These are phyloP conservation scores for Otatea glauca DNA, from an alignment of 176 grass and related monocot genomes.

Conservation along the genomic window DNA sequence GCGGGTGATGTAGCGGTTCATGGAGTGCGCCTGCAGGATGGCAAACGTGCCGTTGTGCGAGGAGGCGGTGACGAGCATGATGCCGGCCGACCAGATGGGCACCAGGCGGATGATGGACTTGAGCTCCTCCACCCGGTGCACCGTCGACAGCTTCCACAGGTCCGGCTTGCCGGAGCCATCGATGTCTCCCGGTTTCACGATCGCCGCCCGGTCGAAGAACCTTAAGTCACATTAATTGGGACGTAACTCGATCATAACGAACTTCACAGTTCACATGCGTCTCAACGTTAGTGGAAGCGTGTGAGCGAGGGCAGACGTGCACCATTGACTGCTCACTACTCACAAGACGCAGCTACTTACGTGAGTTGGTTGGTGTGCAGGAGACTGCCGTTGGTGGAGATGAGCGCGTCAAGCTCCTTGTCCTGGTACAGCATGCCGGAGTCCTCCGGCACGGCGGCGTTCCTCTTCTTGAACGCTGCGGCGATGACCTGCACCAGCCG, in stretches of 20 bases:
- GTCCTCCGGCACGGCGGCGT: constrained; percentile 48
- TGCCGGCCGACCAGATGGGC: constrained; percentile 68
- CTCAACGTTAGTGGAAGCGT: neutral
- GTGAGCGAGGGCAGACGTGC: neutral
- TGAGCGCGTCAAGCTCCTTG: constrained; percentile 63
- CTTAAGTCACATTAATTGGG: neutral
- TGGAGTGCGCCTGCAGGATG: constrained; percentile 66
- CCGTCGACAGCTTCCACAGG: constrained; percentile 67
- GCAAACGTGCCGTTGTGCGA: constrained; percentile 47
- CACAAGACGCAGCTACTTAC: neutral
- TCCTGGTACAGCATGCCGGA: constrained; percentile 59
- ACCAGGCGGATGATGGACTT: constrained; percentile 74
- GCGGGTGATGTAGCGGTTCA: constrained; percentile 56
- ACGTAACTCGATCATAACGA: too few relatives aligned
- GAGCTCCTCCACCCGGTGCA: constrained; percentile 84
- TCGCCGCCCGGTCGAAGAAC: constrained; percentile 44
- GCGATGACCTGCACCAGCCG: constrained; percentile 48
- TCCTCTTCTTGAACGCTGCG: constrained; percentile 57
- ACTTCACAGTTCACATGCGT: too few relatives aligned
- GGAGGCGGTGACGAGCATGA: constrained; percentile 31
- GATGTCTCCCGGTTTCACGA: constrained; percentile 51
- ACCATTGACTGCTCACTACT: too few relatives aligned
- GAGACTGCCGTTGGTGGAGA: constrained; percentile 58
- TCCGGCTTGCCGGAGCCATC: constrained; percentile 27
- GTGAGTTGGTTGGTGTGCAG: constrained; percentile 39